Conservation (phyloP, 257 asterid species). For the Nicotiana otophora region DNA sequence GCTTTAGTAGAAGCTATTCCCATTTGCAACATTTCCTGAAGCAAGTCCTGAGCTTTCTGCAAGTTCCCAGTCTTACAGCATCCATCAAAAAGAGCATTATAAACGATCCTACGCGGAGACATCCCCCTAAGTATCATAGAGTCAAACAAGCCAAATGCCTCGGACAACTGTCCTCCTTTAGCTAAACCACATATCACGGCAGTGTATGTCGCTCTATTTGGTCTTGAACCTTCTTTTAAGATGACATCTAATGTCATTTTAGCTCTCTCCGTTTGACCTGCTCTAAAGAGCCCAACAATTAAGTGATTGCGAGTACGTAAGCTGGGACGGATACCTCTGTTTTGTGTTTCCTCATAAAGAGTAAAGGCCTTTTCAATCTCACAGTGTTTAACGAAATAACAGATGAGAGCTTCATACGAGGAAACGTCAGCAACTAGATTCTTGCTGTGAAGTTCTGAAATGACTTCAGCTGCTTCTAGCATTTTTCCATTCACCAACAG, state of each 20-base stretch:
- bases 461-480: constrained; percentile 9
- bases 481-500: background rate
- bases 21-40: constrained; percentile 14
- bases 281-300: background rate
- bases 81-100: constrained; percentile 9
- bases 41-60: constrained; percentile 11
- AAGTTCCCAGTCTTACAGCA: constrained; percentile 18
- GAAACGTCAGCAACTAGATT: background rate
- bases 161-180: background rate
- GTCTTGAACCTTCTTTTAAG: constrained; percentile 1
- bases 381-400: background rate
- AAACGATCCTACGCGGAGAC: background rate
- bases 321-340: background rate
- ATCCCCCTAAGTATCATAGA: background rate
- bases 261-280: constrained; percentile 12
- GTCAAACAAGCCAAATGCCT: constrained; percentile 14
- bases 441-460: constrained; percentile 1
- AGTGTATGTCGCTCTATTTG: background rate
- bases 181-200: constrained; percentile 6
- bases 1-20: constrained; percentile 3
- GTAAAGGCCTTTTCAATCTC: background rate
- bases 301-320: background rate
- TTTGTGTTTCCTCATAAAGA: background rate
- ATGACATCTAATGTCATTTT: background rate
- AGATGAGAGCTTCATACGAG: background rate